Evolutionary conservation across 441 rosid genomes (phyloP).

Genomic region (Jatropha multifida): DNA sequence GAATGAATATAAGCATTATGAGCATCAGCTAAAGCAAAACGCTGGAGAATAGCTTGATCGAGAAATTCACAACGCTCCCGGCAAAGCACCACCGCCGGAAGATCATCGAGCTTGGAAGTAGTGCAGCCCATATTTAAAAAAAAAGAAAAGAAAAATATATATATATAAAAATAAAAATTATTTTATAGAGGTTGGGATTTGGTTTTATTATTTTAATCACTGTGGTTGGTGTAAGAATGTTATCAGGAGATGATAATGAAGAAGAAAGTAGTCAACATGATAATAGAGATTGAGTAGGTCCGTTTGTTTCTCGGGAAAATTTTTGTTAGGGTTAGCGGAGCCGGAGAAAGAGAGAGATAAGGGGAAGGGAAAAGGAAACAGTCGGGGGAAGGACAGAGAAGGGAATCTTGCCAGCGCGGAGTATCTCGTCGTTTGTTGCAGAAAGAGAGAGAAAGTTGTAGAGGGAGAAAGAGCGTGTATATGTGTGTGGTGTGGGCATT

Average conservation of each 20-base stretch:
- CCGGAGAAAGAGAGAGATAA: neutral
- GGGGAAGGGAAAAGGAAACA: neutral
- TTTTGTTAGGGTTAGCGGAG: conserved; percentile 5
- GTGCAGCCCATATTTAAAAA: conserved; percentile 65
- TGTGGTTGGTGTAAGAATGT: neutral
- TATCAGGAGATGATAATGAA: neutral
- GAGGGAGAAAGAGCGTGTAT: neutral
- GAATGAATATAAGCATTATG: conserved; percentile 64
- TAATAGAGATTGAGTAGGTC: neutral
- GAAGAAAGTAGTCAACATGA: conserved; percentile 11
- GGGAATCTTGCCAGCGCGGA: conserved; percentile 75
- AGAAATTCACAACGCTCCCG: conserved; percentile 67
- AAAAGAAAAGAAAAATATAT: neutral
- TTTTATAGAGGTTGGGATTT: neutral
- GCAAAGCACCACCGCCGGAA: conserved; percentile 90
- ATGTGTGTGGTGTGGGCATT: conserved; percentile 3
- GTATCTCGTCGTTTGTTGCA: conserved; percentile 49
- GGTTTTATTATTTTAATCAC: neutral
- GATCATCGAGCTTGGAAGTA: conserved; percentile 84
- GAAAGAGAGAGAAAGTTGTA: conserved; percentile 18
- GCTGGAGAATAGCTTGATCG: conserved; percentile 66
- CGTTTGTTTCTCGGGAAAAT: conserved; percentile 42
- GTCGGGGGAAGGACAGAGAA: conserved; percentile 22
- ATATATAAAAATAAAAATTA: neutral
- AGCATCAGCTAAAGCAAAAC: conserved; percentile 66